These are phyloP conservation scores for Colletotrichum theobromicola DNA, from an alignment of 2,329 filamentous ascomycete genomes.

Conservation along the genomic window DNA sequence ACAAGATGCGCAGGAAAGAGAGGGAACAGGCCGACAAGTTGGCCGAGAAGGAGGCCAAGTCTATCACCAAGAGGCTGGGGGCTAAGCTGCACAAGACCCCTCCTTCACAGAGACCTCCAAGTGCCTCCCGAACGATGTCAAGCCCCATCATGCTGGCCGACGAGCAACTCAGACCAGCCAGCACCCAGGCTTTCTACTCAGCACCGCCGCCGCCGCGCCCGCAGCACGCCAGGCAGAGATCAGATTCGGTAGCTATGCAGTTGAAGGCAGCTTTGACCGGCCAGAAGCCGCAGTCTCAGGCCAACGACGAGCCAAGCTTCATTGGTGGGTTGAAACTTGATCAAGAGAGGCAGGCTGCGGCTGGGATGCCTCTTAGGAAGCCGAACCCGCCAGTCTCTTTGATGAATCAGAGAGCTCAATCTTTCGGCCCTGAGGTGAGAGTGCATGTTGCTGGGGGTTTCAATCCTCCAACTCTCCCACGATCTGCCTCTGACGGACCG, in stretches of 20 bases:
- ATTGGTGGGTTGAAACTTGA: slow-evolving; percentile 48
- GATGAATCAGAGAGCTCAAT: slow-evolving; percentile 6
- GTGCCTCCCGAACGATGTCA: slow-evolving; percentile 11
- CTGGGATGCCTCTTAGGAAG: neutral
- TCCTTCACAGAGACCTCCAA: slow-evolving; percentile 23
- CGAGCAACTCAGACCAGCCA: slow-evolving; percentile 1
- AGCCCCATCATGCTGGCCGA: slow-evolving; percentile 7
- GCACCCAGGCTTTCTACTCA: slow-evolving; percentile 9
- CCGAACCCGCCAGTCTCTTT: neutral
- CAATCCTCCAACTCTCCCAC: neutral
- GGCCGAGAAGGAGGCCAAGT: slow-evolving; percentile 39
- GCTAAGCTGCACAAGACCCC: slow-evolving; percentile 44
- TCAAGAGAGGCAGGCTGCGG: slow-evolving; percentile 38
- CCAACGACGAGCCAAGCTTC: slow-evolving; percentile 35
- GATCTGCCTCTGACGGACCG: slow-evolving; percentile 2
- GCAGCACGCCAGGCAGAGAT: slow-evolving; percentile 10
- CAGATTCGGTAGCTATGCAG: slow-evolving; percentile 22
- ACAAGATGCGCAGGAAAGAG: slow-evolving; percentile 45
- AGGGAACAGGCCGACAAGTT: slow-evolving; percentile 39
- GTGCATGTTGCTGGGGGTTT: neutral
- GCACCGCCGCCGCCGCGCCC: neutral
- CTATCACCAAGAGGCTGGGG: slow-evolving; percentile 37
- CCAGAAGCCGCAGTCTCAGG: slow-evolving; percentile 11
- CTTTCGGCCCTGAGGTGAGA: slow-evolving; percentile 12
- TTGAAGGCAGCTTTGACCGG: slow-evolving; percentile 19